Conservation (phyloP, 2,329 filamentous ascomycete species). For the Cladosporium sp. region DNA sequence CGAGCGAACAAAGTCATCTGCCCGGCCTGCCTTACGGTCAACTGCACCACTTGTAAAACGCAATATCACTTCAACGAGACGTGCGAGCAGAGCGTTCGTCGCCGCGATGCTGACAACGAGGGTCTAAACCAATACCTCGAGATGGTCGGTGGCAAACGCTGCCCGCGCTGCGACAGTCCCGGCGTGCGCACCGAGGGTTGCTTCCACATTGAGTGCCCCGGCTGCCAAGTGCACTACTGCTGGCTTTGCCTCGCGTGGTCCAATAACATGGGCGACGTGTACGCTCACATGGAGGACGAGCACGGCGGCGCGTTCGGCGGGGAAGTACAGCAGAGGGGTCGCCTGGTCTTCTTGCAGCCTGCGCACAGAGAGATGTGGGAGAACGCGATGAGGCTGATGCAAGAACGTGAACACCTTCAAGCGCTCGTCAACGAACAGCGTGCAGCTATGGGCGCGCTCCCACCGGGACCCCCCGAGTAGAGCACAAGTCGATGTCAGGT, state of each 20-base stretch:
- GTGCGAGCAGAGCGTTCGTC: conserved; percentile 8
- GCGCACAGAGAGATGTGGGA: too few relatives aligned
- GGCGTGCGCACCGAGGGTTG: conserved; percentile 11
- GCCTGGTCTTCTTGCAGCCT: too few relatives aligned
- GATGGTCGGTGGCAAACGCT: conserved; percentile 6
- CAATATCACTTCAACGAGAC: conserved; percentile 12
- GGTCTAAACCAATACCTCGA: not conserved
- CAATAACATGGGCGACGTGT: not conserved
- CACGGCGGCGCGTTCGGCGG: conserved; percentile 5
- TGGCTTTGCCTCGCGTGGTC: conserved; percentile 10
- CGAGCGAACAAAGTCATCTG: conserved; percentile 6
- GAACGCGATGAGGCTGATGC: too few relatives aligned
- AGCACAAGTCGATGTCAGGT: too few relatives aligned
- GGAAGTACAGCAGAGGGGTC: too few relatives aligned
- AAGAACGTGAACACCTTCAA: too few relatives aligned
- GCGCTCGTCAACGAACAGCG: too few relatives aligned
- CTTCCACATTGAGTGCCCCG: conserved; percentile 11
- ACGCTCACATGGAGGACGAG: conserved; percentile 5
- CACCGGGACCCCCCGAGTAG: too few relatives aligned
- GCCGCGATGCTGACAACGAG: not conserved
- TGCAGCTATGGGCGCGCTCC: too few relatives aligned
- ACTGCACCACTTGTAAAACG: conserved; percentile 12
- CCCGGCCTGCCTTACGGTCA: conserved; percentile 12
- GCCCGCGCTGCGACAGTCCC: conserved; percentile 3
- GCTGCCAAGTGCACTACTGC: conserved; percentile 13